Evolutionary conservation across 768 basidiomycete species (phyloP).

Genomic region (Gautieria morchelliformis): DNA sequence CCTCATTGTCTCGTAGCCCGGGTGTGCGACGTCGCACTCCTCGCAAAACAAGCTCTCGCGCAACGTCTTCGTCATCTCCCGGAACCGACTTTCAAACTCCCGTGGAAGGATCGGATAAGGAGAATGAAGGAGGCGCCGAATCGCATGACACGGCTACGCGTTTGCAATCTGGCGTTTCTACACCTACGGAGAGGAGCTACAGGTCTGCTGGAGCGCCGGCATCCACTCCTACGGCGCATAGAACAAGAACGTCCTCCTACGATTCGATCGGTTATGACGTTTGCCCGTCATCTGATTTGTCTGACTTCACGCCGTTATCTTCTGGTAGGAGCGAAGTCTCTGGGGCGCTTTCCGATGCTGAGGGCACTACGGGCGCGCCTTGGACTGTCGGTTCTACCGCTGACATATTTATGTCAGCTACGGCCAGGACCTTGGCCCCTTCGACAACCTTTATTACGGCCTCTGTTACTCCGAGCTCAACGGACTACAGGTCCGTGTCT

Average conservation of each 20-base stretch:
- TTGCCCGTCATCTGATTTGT: conserved; percentile 6
- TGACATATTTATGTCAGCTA: conserved; percentile 4
- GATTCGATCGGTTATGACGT: conserved; percentile 8
- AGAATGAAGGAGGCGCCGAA: conserved; percentile 31
- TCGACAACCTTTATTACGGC: conserved; percentile 16
- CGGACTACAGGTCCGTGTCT: conserved; percentile 30
- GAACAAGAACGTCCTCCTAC: neutral
- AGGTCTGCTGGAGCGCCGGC: neutral
- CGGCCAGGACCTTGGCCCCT: conserved; percentile 16
- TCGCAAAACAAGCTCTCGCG: conserved; percentile 25
- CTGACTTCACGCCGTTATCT: conserved; percentile 6
- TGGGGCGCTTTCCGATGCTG: neutral
- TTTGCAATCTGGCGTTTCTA: neutral
- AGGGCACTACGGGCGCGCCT: neutral
- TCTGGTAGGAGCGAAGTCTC: neutral
- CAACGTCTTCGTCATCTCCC: conserved; percentile 30
- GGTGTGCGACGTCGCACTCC: conserved; percentile 47
- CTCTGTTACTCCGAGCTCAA: conserved; percentile 24
- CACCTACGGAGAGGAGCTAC: conserved; percentile 2
- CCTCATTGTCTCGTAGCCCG: conserved; percentile 15
- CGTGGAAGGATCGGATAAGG: conserved; percentile 43
- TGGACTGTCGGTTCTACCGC: neutral
- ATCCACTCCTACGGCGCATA: neutral
- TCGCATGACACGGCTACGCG: conserved; percentile 6
- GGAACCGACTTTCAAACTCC: conserved; percentile 25